phyloP scores from a whole-genome alignment of 148 eudicot species.

The Rhododendron ferrugineum region DNA sequence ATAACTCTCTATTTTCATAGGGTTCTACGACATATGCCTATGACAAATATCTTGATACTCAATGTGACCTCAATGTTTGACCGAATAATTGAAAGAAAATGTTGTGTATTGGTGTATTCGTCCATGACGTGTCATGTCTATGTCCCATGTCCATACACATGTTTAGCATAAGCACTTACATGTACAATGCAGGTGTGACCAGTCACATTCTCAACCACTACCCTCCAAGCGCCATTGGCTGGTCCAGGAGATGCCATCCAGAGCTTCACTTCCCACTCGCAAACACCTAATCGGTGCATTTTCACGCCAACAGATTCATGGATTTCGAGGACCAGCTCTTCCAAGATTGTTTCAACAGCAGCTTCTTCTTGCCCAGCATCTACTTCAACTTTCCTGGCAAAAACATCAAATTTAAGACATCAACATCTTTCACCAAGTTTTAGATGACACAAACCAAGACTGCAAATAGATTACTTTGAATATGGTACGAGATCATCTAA shows the following conservation, averaged over 20 bases:
- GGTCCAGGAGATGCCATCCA: conserved; percentile 73
- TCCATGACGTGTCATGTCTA: not conserved
- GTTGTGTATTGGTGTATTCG: not conserved
- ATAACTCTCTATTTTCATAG: not conserved
- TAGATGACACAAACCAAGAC: not conserved
- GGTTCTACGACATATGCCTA: not conserved
- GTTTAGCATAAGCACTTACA: conserved; percentile 42
- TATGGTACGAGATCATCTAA: conserved; percentile 87
- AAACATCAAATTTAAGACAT: conserved; percentile 12
- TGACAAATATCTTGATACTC: not conserved
- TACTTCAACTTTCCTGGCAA: conserved; percentile 57
- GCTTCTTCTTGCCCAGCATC: conserved; percentile 58
- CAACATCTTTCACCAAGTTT: not conserved
- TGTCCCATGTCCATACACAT: not conserved
- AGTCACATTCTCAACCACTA: conserved; percentile 79
- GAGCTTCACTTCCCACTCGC: conserved; percentile 97
- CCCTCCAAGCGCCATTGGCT: conserved; percentile 95
- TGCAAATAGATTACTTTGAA: conserved; percentile 39
- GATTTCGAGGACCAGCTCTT: conserved; percentile 71
- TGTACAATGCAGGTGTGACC: conserved; percentile 94
- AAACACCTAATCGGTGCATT: conserved; percentile 87
- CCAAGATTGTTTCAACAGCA: conserved; percentile 53
- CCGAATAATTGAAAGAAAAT: not conserved
- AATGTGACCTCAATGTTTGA: not conserved
- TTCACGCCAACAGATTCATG: conserved; percentile 71